Evolutionary conservation across 352 stramenopile species (phyloP).

Genomic region (Blastocystis sp.): DNA sequence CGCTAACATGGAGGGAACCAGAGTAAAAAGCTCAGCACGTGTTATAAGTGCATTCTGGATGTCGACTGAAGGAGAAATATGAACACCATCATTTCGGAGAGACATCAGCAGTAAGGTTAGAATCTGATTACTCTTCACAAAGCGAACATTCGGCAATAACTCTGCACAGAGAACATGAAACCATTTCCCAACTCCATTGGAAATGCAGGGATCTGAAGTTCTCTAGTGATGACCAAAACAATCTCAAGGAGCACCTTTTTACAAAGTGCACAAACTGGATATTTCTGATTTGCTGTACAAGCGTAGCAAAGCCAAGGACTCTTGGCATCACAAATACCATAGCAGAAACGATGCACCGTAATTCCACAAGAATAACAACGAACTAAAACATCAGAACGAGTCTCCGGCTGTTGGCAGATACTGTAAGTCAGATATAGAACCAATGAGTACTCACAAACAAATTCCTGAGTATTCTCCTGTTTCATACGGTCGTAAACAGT

Average conservation of each 20-base stretch:
- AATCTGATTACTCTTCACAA: slow-evolving; percentile 44
- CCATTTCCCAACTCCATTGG: neutral
- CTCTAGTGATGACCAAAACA: neutral
- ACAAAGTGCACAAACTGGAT: slow-evolving; percentile 11
- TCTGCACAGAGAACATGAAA: slow-evolving; percentile 53
- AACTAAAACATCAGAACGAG: neutral
- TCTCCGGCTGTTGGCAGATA: slow-evolving; percentile 3
- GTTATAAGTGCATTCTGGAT: neutral
- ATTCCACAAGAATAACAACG: slow-evolving; percentile 11
- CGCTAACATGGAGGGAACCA: neutral
- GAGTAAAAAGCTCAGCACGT: neutral
- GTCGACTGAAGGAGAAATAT: neutral
- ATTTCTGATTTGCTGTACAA: neutral
- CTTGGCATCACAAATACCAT: slow-evolving; percentile 1
- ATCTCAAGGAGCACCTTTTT: neutral
- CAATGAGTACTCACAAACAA: neutral
- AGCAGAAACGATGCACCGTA: slow-evolving; percentile 36
- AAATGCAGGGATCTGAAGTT: neutral
- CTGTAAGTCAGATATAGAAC: neutral
- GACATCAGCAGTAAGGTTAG: neutral
- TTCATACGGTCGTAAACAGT: neutral
- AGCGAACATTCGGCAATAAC: neutral
- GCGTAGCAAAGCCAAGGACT: slow-evolving; percentile 28
- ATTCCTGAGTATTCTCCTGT: neutral
- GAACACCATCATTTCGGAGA: neutral